phyloP scores from a whole-genome alignment of 768 basidiomycete species.

The Albatrellus ellisii region DNA sequence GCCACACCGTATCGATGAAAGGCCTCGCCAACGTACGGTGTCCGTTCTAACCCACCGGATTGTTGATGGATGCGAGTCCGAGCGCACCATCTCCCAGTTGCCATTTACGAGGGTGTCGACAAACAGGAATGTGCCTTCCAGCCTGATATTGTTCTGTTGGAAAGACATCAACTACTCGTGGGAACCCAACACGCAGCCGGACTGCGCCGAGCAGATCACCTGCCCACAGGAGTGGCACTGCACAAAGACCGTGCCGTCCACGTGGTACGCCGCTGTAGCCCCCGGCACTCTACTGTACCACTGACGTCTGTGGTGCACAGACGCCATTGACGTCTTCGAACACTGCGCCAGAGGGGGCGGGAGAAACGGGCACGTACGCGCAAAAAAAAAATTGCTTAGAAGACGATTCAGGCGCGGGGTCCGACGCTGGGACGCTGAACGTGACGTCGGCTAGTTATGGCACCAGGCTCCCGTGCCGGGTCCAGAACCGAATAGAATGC shows the following conservation, averaged over 20 bases:
- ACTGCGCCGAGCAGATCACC: constrained; percentile 10
- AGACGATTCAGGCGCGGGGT: constrained; percentile 48
- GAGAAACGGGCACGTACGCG: constrained; percentile 27
- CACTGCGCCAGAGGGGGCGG: not conserved
- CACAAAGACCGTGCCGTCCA: constrained; percentile 45
- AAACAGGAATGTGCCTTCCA: constrained; percentile 61
- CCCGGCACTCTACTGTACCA: constrained; percentile 45
- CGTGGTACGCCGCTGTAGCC: constrained; percentile 31
- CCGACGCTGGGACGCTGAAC: constrained; percentile 40
- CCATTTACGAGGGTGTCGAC: constrained; percentile 39
- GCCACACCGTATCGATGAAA: not conserved
- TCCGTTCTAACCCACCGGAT: constrained; percentile 47
- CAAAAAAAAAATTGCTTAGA: constrained; percentile 54
- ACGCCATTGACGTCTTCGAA: not conserved
- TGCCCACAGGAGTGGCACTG: constrained; percentile 67
- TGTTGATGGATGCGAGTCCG: constrained; percentile 74
- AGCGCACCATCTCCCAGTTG: constrained; percentile 44
- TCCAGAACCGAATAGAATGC: constrained; percentile 75
- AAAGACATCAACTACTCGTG: too few relatives aligned
- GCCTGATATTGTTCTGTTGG: constrained; percentile 57
- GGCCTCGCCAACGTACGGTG: constrained; percentile 26
- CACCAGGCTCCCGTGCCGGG: constrained; percentile 55
- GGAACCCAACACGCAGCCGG: too few relatives aligned
- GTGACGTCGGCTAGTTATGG: constrained; percentile 41
- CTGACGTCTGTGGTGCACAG: constrained; percentile 30